Evolutionary conservation across 2,329 filamentous ascomycete genomes (phyloP), one percentile per base, ranked within the genome.

Genomic region (Clathrospora elynae): DNA sequence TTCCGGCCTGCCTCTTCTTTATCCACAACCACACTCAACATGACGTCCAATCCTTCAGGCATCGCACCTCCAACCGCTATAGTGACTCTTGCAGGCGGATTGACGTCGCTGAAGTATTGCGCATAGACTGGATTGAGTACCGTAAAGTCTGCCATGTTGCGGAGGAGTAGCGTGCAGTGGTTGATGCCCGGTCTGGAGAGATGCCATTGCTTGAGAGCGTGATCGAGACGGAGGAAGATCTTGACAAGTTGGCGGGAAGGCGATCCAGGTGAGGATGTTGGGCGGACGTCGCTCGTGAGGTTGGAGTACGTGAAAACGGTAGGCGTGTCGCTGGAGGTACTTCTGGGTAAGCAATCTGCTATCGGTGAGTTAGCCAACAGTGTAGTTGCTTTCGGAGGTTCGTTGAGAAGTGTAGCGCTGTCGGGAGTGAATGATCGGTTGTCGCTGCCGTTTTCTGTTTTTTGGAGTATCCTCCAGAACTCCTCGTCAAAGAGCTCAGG

Each of bases 71-170:
- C 89, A 50, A 86, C 87, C 0, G 90, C 85, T 34, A 97, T 81
- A 4, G 90, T 95, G 35, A 95, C 86, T 35, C 93, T 77, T 0
- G 91, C 84, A 0, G 93, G 90, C 0, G 93, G 93, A 53, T 91
- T 95, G 0, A 91, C 86, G 34, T 79, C 76, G 13, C 73, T 73
- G 70, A 97, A 97, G 28, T 90, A 78, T 6, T 78, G 75, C 4
- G 82, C 84, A 69, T 97, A 99, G 50, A 87, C 73, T 17, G 75
- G 68, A 70, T 97, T 97, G 56, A 96, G 75, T 11, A 74, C 61
- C 0, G 82, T 75, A 68, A 97, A 99, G 70, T 90, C 84, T 13
- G 80, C 68, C 87, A 97, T 96, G 42, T 78, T 79, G 37, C 86
- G 83, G 22, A 99, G 80, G 34, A 95, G 73, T 37, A 97, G 75